phyloP scores from a whole-genome alignment of 192 early-diverging fungal species.

The Spizellomyces punctatus region DNA sequence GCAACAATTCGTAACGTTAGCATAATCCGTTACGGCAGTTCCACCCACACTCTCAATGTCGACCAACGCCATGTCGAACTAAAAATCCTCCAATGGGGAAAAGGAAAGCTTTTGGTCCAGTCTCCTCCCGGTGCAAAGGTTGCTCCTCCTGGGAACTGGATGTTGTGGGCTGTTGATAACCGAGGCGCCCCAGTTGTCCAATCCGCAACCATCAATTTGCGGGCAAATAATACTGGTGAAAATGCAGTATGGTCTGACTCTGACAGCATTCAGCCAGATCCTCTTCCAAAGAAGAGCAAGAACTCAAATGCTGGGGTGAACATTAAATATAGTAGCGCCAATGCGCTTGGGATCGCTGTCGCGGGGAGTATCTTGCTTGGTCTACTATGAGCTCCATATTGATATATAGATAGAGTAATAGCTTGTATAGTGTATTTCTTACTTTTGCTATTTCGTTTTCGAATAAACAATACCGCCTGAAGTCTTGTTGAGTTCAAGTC shows the following conservation, averaged over 20 bases:
- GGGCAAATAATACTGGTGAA: neutral
- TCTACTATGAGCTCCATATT: too few relatives aligned
- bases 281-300: neutral
- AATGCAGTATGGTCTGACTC: slow-evolving; percentile 6
- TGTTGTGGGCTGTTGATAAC: slow-evolving; percentile 42
- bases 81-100: slow-evolving; percentile 9
- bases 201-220: slow-evolving; percentile 10
- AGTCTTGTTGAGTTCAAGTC: too few relatives aligned
- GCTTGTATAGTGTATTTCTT: too few relatives aligned
- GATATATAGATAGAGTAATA: too few relatives aligned
- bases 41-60: slow-evolving; percentile 47
- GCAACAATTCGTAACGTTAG: slow-evolving; percentile 18
- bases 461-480: too few relatives aligned
- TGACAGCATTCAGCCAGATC: neutral
- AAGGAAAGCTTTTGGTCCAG: slow-evolving; percentile 12
- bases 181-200: slow-evolving; percentile 14
- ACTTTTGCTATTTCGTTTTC: too few relatives aligned
- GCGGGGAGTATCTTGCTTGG: too few relatives aligned
- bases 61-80: slow-evolving; percentile 46
- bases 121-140: slow-evolving; percentile 31
- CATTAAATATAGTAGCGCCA: too few relatives aligned
- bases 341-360: too few relatives aligned
- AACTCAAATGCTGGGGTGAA: too few relatives aligned
- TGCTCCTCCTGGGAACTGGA: slow-evolving; percentile 49
- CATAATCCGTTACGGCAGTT: slow-evolving; percentile 35